Conservation (phyloP, 139 green algal species). For the Micractinium conductrix region DNA sequence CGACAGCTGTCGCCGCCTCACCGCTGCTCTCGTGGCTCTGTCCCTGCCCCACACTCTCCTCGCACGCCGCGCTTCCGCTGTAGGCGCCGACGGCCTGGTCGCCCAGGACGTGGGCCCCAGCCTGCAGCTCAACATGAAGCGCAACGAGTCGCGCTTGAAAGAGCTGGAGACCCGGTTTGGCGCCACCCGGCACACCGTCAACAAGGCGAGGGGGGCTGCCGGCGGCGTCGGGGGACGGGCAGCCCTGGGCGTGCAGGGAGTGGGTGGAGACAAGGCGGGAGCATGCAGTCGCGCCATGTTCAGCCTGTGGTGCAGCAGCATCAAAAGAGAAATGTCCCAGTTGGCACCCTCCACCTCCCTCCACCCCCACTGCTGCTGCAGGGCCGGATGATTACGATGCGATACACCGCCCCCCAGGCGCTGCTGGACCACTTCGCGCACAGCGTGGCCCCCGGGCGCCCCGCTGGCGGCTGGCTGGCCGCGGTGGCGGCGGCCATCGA, state of each 20-base stretch:
- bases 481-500: conserved; percentile 26
- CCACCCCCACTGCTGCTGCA: neutral
- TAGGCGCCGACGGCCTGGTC: conserved; percentile 12
- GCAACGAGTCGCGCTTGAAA: conserved; percentile 21
- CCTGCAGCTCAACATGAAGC: conserved; percentile 41
- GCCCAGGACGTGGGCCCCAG: neutral
- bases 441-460: neutral
- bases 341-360: no score
- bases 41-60: neutral
- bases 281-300: no score
- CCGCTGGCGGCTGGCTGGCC: conserved; percentile 16
- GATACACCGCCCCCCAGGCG: conserved; percentile 6
- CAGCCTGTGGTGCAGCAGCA: no score
- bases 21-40: no score
- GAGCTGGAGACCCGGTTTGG: conserved; percentile 30
- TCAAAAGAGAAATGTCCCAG: no score
- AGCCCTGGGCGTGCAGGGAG: no score
- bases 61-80: neutral
- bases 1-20: no score
- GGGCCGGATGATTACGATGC: conserved; percentile 8
- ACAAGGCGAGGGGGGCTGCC: conserved; percentile 3
- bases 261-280: no score
- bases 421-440: neutral
- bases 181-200: neutral
- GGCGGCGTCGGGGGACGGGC: no score